Percentiles rank a stretch among this genome's conserved stretches.
phyloP scores from a whole-genome alignment of 2,329 filamentous ascomycete genomes.

The Chalaropsis thielavioides region DNA sequence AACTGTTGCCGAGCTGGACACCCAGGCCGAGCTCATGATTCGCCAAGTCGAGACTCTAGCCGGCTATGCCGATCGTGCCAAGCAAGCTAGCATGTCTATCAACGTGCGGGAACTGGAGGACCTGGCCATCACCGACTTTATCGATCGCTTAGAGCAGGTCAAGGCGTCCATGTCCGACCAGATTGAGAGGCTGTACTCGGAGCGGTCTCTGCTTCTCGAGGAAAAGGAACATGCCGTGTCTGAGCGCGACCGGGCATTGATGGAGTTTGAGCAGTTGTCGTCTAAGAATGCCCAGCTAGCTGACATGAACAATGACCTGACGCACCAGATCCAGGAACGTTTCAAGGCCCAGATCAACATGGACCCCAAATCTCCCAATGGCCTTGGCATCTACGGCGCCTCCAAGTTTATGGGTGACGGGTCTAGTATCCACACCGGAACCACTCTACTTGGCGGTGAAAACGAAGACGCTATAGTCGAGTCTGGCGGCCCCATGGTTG shows the following conservation, averaged over 20 bases:
- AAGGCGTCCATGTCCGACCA: slow-evolving; percentile 43
- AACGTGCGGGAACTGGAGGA: slow-evolving; percentile 75
- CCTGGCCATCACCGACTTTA: slow-evolving; percentile 78
- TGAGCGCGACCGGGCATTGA: slow-evolving; percentile 80
- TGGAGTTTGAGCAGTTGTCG: slow-evolving; percentile 90
- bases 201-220: slow-evolving; percentile 68
- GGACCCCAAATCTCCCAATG: slow-evolving; percentile 36
- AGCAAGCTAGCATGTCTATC: slow-evolving; percentile 64
- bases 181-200: slow-evolving; percentile 48
- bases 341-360: slow-evolving; percentile 61
- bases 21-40: slow-evolving; percentile 89
- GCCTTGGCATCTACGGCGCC: slow-evolving; percentile 43
- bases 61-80: slow-evolving; percentile 74
- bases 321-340: slow-evolving; percentile 82
- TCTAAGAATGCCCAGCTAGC: slow-evolving; percentile 88
- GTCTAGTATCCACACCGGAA: slow-evolving; percentile 37
- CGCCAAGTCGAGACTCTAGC: slow-evolving; percentile 80
- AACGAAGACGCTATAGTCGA: slow-evolving; percentile 54
- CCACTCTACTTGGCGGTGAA: slow-evolving; percentile 44
- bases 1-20: slow-evolving; percentile 86
- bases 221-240: slow-evolving; percentile 71
- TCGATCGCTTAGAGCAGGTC: slow-evolving; percentile 54
- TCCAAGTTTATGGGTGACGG: slow-evolving; percentile 35
- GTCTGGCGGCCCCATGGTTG: slow-evolving; percentile 74
- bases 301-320: slow-evolving; percentile 89